Evolutionary conservation across 768 basidiomycete species (phyloP).

Genomic region (Hypsizygus marmoreus): DNA sequence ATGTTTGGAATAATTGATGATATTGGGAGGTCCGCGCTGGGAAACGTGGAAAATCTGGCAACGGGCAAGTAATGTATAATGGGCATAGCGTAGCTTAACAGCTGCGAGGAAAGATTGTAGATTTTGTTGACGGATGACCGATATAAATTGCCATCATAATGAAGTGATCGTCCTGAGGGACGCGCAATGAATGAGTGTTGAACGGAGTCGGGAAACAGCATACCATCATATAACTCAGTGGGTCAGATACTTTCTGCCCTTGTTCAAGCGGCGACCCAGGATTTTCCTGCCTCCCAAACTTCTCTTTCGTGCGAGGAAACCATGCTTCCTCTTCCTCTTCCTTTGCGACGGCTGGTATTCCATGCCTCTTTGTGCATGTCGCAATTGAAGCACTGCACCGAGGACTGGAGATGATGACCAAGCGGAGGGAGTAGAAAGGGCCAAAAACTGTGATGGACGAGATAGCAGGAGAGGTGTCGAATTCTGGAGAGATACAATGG

Average conservation of each 20-base stretch:
- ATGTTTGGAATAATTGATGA: slow-evolving; percentile 17
- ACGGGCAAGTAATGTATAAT: slow-evolving; percentile 19
- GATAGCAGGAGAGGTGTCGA: slow-evolving; percentile 23
- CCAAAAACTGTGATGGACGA: slow-evolving; percentile 23
- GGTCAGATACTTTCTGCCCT: slow-evolving; percentile 77
- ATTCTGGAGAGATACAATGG: slow-evolving; percentile 12
- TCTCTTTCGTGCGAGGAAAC: slow-evolving; percentile 80
- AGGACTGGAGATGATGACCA: slow-evolving; percentile 36
- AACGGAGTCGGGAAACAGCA: neutral
- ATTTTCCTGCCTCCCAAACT: slow-evolving; percentile 71
- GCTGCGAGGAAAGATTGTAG: too few relatives aligned
- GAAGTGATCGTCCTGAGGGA: too few relatives aligned
- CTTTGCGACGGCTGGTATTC: slow-evolving; percentile 98
- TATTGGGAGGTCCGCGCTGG: slow-evolving; percentile 14
- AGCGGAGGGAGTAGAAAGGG: slow-evolving; percentile 19
- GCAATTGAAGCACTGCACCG: slow-evolving; percentile 50
- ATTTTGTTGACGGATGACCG: too few relatives aligned
- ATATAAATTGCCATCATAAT: neutral
- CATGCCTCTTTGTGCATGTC: slow-evolving; percentile 73
- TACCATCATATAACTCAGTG: slow-evolving; percentile 61
- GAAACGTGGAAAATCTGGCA: slow-evolving; percentile 21
- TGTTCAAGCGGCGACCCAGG: slow-evolving; percentile 66
- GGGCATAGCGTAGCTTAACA: too few relatives aligned
- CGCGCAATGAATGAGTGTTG: neutral
- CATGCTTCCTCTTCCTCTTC: slow-evolving; percentile 89